Conservation (phyloP, 805 yeast species). For the Candida sonorensis region DNA sequence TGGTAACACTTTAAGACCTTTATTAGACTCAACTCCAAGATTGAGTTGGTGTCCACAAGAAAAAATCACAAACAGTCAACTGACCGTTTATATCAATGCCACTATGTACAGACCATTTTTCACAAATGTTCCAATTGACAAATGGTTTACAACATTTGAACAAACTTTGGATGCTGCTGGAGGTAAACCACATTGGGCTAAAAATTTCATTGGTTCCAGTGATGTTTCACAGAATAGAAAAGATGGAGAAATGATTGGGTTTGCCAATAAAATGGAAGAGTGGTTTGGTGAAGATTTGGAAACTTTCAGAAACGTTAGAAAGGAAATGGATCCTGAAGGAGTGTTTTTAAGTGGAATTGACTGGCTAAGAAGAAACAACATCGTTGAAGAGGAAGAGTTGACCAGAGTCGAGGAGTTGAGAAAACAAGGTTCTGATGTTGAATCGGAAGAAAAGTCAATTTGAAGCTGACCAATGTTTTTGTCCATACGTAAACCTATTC, state of each 20-base stretch:
- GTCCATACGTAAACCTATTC: too few relatives aligned
- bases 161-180: constrained; percentile 66
- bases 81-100: constrained; percentile 84
- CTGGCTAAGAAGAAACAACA: constrained; percentile 83
- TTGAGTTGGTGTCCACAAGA: constrained; percentile 50
- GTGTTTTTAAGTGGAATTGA: constrained; percentile 69
- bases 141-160: constrained; percentile 85
- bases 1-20: constrained; percentile 81
- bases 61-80: constrained; percentile 59
- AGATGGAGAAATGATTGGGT: constrained; percentile 76
- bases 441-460: too few relatives aligned
- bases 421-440: constrained; percentile 1
- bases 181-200: constrained; percentile 99
- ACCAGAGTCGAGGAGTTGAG: constrained; percentile 11
- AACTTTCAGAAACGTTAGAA: constrained; percentile 56
- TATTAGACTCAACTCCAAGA: constrained; percentile 72
- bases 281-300: constrained; percentile 76
- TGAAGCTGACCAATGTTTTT: too few relatives aligned
- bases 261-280: constrained; percentile 55
- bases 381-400: constrained; percentile 31
- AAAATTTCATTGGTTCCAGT: constrained; percentile 70
- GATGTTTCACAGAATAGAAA: constrained; percentile 33
- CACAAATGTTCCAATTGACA: constrained; percentile 60
- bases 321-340: constrained; percentile 70
- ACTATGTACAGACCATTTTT: constrained; percentile 95